Evolutionary conservation across 208 protist species (phyloP).

Genomic region (Naegleria lovaniensis): DNA sequence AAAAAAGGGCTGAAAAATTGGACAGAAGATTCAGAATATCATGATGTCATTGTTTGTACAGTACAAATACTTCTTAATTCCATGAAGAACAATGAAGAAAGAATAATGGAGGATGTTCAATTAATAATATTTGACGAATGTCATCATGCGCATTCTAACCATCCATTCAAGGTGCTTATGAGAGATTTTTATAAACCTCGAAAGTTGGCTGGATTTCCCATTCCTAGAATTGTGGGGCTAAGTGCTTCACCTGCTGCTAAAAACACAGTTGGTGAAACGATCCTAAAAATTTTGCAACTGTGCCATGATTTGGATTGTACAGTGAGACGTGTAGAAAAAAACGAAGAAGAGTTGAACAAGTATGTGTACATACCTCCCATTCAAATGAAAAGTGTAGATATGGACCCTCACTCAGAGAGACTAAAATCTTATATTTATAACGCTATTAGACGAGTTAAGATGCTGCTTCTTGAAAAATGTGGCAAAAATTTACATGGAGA

Average conservation of each 20-base stretch:
- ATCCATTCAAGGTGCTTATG: slow-evolving; percentile 1
- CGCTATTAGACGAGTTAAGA: background rate
- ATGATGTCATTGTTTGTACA: slow-evolving; percentile 10
- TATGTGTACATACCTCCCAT: background rate
- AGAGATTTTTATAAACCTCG: background rate
- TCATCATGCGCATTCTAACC: background rate
- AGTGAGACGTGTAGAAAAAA: background rate
- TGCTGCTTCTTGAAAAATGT: background rate
- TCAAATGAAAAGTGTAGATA: background rate
- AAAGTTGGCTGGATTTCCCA: background rate
- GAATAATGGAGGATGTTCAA: background rate
- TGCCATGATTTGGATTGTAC: slow-evolving; percentile 9
- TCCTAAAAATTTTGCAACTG: background rate
- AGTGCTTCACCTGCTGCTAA: background rate
- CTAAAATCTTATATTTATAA: background rate
- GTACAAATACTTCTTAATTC: slow-evolving; percentile 2
- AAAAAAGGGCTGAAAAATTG: background rate
- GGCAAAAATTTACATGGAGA: background rate
- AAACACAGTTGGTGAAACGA: background rate
- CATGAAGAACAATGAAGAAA: background rate
- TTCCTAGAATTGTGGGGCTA: slow-evolving; percentile 6
- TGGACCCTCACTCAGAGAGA: background rate
- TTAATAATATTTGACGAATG: slow-evolving; percentile 23
- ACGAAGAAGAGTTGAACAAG: background rate
- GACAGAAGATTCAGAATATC: background rate